A percentile compares a stretch with the other conserved stretches of the same genome.
Conservation (phyloP, 129 eudicot species). For the Tagetes erecta region DNA sequence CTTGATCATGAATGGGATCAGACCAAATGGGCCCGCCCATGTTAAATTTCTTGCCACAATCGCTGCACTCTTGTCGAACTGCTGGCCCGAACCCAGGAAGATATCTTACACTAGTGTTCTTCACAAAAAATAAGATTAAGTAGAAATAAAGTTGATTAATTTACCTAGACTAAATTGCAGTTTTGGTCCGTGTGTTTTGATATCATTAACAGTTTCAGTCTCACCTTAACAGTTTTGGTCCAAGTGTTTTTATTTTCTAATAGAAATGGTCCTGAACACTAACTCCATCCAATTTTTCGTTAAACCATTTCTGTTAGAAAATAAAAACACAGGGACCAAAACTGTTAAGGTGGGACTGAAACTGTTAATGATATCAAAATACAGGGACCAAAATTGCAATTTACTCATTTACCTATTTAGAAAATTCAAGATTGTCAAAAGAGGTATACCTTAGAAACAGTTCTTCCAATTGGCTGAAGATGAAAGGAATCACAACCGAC, state of each 20-base stretch:
- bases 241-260: too few relatives aligned
- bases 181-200: too few relatives aligned
- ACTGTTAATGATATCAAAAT: too few relatives aligned
- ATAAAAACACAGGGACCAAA: too few relatives aligned
- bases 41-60: constrained; percentile 82
- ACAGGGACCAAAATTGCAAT: too few relatives aligned
- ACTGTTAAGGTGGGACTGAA: too few relatives aligned
- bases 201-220: too few relatives aligned
- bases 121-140: background rate
- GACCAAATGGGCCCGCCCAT: constrained; percentile 99
- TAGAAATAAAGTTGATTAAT: background rate
- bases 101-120: constrained; percentile 82
- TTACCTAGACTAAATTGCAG: background rate
- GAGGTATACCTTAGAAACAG: constrained; percentile 78
- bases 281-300: too few relatives aligned
- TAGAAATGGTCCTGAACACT: too few relatives aligned
- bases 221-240: too few relatives aligned
- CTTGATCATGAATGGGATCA: constrained; percentile 95
- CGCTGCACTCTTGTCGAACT: constrained; percentile 83
- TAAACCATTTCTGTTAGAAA: too few relatives aligned
- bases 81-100: constrained; percentile 94
- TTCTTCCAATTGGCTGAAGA: constrained; percentile 93
- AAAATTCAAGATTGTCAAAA: constrained; percentile 14
- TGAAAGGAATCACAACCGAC: constrained; percentile 96
- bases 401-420: too few relatives aligned